Evolutionary conservation across 208 protist genomes (phyloP), one percentile per base, ranked within the genome.

Genomic region (Acanthamoeba sp.): DNA sequence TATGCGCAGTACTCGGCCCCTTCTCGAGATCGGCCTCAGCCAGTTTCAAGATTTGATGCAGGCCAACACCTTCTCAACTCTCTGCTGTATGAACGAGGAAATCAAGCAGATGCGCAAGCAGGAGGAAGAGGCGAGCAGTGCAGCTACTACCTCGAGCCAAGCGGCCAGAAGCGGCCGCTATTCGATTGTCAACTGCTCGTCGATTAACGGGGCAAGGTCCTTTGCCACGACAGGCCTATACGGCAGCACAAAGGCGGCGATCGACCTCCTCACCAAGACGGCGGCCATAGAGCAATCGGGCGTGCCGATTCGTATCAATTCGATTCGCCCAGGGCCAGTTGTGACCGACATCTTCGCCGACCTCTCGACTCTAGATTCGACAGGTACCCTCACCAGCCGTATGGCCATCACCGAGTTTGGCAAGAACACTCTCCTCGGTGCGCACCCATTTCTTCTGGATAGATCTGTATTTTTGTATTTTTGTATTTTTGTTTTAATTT

Each of bases 1-100:
- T 27, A 71, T 71, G 62, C 29, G 62, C 10, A 7, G 36, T 29
- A 71, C 62, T 27, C 9, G 62, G 29, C 62, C 62, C 62, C 62
- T 71, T 7, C 62, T 71, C 62, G 62, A 71, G 29, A 36, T 71
- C 29, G 62, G 62, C n/a, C 29, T 71, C 1, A 27, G 36, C 62
- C 9, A 71, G 29, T 71, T 71, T 36, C 62, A 71, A 24, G 62
- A 71, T 24, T 36, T 71, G 62, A 71, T 71, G 62, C 62, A 71
- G 62, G 62, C 62, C 62, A 71, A 71, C n/a, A 29, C 62, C n/a
- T 71, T 71, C 62, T 71, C 62, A 7, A 38, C 29, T 5, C 62
- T 71, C 62, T 71, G 62, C 62, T 71, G 62, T 29, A 71, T 71
- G 62, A 71, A 71, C 29, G 62, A 71, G 62, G 62, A 71, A 29